Conservation (phyloP, 768 basidiomycete genomes). For the Leccinum subgranulosum region DNA sequence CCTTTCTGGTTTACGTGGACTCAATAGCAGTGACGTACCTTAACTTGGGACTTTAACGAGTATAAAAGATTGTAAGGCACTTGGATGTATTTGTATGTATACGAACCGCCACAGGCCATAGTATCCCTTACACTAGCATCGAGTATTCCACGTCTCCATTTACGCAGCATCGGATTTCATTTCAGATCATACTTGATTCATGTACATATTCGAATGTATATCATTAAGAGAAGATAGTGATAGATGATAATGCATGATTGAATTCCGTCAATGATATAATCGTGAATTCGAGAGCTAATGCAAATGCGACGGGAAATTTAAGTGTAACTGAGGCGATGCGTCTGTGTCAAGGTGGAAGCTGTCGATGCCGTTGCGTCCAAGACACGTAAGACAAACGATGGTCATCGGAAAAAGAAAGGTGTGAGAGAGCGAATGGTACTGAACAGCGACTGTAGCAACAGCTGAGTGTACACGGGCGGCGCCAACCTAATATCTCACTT, state of each 20-base stretch:
- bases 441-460: constrained; percentile 23
- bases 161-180: neutral
- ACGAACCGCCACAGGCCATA: neutral
- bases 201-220: constrained; percentile 15
- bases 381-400: constrained; percentile 24
- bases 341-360: constrained; percentile 6
- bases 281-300: constrained; percentile 21
- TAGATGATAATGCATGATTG: constrained; percentile 30
- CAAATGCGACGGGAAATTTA: constrained; percentile 13
- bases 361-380: constrained; percentile 18
- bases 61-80: neutral
- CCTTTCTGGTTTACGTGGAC: neutral
- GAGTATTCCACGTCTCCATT: neutral
- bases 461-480: constrained; percentile 17
- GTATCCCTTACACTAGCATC: neutral
- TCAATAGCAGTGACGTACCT: no score
- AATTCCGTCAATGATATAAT: constrained; percentile 19
- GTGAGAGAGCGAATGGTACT: constrained; percentile 14
- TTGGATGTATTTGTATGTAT: neutral
- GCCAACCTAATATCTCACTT: constrained; percentile 13
- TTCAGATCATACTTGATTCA: neutral
- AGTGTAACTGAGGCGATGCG: constrained; percentile 7
- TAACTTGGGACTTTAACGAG: neutral
- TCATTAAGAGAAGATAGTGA: constrained; percentile 26
- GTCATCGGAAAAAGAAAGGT: constrained; percentile 17